A percentile compares a stretch with the other conserved stretches of the same genome.
phyloP scores from a whole-genome alignment of 768 basidiomycete species.

The Phaffia tasmanica region DNA sequence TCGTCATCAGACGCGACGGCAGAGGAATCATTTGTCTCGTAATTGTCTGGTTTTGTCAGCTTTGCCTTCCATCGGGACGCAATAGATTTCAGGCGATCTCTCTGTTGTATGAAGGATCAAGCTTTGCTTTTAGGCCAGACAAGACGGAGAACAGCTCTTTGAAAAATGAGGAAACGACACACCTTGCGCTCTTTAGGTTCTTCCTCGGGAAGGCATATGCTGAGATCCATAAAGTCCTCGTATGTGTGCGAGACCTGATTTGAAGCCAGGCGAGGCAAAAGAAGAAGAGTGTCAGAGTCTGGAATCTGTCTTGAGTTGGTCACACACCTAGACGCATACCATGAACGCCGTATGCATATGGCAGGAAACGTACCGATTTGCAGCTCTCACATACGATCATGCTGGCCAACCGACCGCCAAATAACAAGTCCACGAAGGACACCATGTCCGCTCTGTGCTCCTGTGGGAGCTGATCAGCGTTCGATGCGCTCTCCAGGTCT shows the following conservation, averaged over 20 bases:
- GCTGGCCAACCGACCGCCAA: constrained; percentile 76
- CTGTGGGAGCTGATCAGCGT: background rate
- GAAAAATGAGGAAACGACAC: background rate
- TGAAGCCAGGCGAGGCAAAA: background rate
- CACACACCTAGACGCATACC: background rate
- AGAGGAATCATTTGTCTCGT: constrained; percentile 15
- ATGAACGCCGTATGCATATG: background rate
- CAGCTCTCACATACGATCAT: constrained; percentile 89
- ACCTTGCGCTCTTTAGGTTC: constrained; percentile 57
- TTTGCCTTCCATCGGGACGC: constrained; percentile 43
- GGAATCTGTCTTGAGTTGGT: background rate
- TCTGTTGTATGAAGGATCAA: constrained; percentile 31
- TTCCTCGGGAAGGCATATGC: constrained; percentile 63
- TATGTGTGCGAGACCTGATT: constrained; percentile 60
- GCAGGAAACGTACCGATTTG: constrained; percentile 53
- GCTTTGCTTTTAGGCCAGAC: background rate
- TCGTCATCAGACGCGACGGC: constrained; percentile 24
- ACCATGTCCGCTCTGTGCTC: constrained; percentile 42
- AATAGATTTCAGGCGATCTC: constrained; percentile 63
- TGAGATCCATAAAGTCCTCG: constrained; percentile 91
- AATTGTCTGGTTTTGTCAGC: constrained; percentile 14
- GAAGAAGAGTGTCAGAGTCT: background rate
- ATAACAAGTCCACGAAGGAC: constrained; percentile 79
- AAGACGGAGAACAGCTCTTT: background rate
- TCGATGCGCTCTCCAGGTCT: constrained; percentile 11